These are phyloP conservation scores for Hymenoscyphus scutula DNA, from an alignment of 2,329 filamentous ascomycete species.

Conservation along the genomic window DNA sequence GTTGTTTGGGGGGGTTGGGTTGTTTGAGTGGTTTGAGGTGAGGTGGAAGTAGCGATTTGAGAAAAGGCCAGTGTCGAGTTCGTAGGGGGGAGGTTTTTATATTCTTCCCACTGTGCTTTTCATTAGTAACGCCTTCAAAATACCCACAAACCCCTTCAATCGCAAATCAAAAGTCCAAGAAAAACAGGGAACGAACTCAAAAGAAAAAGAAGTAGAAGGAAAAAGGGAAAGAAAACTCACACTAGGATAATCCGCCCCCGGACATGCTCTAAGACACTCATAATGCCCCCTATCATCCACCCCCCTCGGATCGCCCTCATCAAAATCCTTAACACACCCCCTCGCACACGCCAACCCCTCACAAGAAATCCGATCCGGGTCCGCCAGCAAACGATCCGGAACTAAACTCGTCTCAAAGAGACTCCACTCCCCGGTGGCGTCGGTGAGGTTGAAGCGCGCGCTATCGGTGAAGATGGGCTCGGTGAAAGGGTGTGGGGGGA, in stretches of 20 bases:
- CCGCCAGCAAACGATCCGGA: neutral
- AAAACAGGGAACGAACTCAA: neutral
- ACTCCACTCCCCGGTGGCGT: neutral
- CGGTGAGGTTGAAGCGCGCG: neutral
- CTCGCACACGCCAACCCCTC: neutral
- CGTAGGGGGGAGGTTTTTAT: neutral
- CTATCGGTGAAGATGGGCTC: neutral
- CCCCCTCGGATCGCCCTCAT: neutral
- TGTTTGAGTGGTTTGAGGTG: neutral
- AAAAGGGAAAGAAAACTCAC: neutral
- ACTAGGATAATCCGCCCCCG: neutral
- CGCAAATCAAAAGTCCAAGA: neutral
- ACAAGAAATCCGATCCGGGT: neutral
- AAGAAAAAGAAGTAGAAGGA: neutral
- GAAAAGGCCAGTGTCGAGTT: neutral
- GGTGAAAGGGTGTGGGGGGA: neutral
- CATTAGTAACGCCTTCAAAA: too few species aligned
- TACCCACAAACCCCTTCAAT: too few species aligned
- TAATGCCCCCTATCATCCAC: neutral
- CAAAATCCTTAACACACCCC: neutral
- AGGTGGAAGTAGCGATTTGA: neutral
- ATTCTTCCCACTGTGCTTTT: neutral
- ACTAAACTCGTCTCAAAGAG: neutral
- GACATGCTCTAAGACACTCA: neutral
- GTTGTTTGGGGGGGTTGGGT: neutral